These are phyloP conservation scores for Epichloe brachyelytri DNA, from an alignment of 2,329 filamentous ascomycete species.

Conservation along the genomic window DNA sequence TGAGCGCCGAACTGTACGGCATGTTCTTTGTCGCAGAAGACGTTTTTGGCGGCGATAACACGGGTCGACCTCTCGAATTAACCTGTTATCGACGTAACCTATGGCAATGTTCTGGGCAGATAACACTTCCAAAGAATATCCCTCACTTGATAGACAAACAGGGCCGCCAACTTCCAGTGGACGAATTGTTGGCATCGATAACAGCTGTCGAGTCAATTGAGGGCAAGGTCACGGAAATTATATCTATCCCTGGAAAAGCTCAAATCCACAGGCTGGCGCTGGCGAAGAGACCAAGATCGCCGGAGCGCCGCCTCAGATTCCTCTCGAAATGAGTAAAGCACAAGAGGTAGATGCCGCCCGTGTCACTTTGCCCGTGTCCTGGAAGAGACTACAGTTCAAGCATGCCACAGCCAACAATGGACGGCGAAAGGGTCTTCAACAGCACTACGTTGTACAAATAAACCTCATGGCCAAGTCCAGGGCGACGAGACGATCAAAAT, in stretches of 20 bases:
- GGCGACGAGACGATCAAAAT: slow-evolving; percentile 56
- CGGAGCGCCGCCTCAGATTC: slow-evolving; percentile 38
- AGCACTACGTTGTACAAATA: slow-evolving; percentile 85
- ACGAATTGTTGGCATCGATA: slow-evolving; percentile 69
- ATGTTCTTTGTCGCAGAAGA: slow-evolving; percentile 85
- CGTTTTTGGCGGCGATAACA: slow-evolving; percentile 51
- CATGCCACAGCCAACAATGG: slow-evolving; percentile 96
- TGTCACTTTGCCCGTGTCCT: slow-evolving; percentile 72
- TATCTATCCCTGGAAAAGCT: slow-evolving; percentile 89
- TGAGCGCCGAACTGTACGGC: slow-evolving; percentile 68
- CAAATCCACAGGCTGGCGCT: slow-evolving; percentile 38
- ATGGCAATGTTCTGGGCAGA: slow-evolving; percentile 84
- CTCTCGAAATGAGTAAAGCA: slow-evolving; percentile 41
- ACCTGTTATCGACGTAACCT: slow-evolving; percentile 93
- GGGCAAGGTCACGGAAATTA: slow-evolving; percentile 83
- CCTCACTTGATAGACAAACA: slow-evolving; percentile 61
- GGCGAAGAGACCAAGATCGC: slow-evolving; percentile 36
- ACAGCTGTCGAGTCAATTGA: slow-evolving; percentile 86
- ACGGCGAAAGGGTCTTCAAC: slow-evolving; percentile 81
- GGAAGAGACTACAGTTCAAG: slow-evolving; percentile 91
- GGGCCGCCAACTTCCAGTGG: slow-evolving; percentile 62
- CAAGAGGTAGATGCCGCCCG: slow-evolving; percentile 67
- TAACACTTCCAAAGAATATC: slow-evolving; percentile 62
- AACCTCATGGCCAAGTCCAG: slow-evolving; percentile 66
- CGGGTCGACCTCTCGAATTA: slow-evolving; percentile 57